These are phyloP conservation scores for Botryosphaeria dothidea DNA, from an alignment of 2,329 filamentous ascomycete species.

Conservation along the genomic window DNA sequence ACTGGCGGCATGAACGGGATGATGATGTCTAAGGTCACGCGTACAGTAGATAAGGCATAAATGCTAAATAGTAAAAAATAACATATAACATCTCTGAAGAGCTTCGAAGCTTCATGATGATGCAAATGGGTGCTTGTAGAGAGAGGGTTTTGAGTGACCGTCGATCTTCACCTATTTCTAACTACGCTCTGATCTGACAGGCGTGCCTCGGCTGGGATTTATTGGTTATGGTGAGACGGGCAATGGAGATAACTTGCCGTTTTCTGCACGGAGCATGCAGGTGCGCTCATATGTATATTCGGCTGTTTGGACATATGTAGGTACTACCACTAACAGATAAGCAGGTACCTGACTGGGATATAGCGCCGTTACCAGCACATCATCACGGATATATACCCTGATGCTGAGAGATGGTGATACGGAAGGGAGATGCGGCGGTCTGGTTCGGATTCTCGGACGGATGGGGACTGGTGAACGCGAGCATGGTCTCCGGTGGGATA, in stretches of 20 bases:
- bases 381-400: neutral
- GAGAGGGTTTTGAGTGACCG: neutral
- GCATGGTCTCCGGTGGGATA: neutral
- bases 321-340: neutral
- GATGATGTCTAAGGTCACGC: constrained; percentile 2
- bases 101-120: neutral
- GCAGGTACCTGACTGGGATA: neutral
- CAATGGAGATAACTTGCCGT: neutral
- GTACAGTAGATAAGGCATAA: neutral
- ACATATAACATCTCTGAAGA: neutral
- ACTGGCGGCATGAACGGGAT: neutral
- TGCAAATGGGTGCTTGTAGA: neutral
- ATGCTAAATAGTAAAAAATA: neutral
- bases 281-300: neutral
- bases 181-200: neutral
- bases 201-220: too few species aligned
- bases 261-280: neutral
- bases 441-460: neutral
- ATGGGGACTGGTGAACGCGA: neutral
- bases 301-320: neutral
- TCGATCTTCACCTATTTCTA: neutral
- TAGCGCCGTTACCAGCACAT: neutral
- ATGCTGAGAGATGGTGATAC: neutral
- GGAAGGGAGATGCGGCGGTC: too few species aligned
- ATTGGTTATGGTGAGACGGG: neutral